Evolutionary conservation across 331 rosid species (phyloP).

Genomic region (Saraca asoca): DNA sequence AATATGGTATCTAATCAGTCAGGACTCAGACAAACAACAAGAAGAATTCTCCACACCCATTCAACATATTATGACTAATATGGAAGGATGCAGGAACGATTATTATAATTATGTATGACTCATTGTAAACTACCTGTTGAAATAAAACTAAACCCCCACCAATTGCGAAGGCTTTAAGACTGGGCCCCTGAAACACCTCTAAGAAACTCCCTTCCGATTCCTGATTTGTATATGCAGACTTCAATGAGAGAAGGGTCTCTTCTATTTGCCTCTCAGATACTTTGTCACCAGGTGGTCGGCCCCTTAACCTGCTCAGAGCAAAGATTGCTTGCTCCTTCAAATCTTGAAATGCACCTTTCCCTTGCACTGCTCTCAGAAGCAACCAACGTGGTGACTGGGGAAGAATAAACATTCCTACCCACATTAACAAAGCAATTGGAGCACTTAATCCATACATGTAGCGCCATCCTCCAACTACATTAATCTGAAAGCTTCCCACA

Average conservation of each 20-base stretch:
- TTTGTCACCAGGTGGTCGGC: conserved; percentile 73
- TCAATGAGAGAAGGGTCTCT: conserved; percentile 67
- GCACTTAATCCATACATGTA: conserved; percentile 88
- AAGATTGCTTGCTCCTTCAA: conserved; percentile 66
- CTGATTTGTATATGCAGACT: conserved; percentile 70
- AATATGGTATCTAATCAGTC: conserved; percentile 40
- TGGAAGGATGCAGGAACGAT: conserved; percentile 22
- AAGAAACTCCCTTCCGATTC: conserved; percentile 79
- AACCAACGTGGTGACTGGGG: conserved; percentile 96
- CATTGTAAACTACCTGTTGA: conserved; percentile 69
- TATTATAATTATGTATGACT: conserved; percentile 22
- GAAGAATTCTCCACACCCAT: conserved; percentile 37
- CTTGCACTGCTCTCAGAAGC: conserved; percentile 94
- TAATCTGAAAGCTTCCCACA: conserved; percentile 84
- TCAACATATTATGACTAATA: conserved; percentile 16
- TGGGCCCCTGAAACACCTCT: conserved; percentile 93
- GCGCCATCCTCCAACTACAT: conserved; percentile 85
- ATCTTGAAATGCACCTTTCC: conserved; percentile 71
- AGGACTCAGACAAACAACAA: conserved; percentile 24
- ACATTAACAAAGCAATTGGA: conserved; percentile 82
- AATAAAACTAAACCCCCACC: conserved; percentile 93
- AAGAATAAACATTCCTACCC: conserved; percentile 77
- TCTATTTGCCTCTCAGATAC: conserved; percentile 82
- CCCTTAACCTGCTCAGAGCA: conserved; percentile 77
- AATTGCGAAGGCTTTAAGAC: conserved; percentile 82